A percentile compares a stretch with the other conserved stretches of the same genome.
phyloP scores from a whole-genome alignment of 2,329 filamentous ascomycete genomes.

The Monilinia polystroma region DNA sequence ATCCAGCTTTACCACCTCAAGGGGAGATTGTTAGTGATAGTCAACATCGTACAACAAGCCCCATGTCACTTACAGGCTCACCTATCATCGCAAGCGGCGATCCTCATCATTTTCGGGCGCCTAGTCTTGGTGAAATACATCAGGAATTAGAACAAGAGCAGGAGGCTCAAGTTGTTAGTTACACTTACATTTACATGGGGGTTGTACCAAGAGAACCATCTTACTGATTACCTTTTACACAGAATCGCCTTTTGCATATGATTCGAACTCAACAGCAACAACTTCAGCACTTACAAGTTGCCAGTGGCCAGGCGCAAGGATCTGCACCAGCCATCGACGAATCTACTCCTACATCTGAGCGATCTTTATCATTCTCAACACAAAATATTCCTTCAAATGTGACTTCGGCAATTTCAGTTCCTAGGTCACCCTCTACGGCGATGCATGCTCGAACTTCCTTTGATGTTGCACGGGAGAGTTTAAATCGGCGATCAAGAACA shows the following conservation, averaged over 20 bases:
- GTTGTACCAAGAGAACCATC: not conserved
- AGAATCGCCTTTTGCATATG: slow-evolving; percentile 75
- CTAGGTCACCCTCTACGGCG: slow-evolving; percentile 48
- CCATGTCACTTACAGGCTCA: slow-evolving; percentile 50
- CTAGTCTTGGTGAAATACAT: slow-evolving; percentile 73
- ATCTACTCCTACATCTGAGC: slow-evolving; percentile 47
- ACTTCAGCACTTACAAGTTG: slow-evolving; percentile 58
- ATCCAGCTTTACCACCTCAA: slow-evolving; percentile 64
- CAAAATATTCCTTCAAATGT: slow-evolving; percentile 41
- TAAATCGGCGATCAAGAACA: slow-evolving; percentile 56
- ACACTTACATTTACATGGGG: not conserved
- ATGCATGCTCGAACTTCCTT: slow-evolving; percentile 56
- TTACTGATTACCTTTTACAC: not conserved
- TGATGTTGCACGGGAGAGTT: slow-evolving; percentile 56
- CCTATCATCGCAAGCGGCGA: slow-evolving; percentile 47
- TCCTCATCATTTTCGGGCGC: slow-evolving; percentile 63
- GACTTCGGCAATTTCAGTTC: slow-evolving; percentile 47
- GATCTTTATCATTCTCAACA: slow-evolving; percentile 47
- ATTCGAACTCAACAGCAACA: slow-evolving; percentile 75
- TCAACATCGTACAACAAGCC: slow-evolving; percentile 45
- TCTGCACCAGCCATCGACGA: slow-evolving; percentile 44
- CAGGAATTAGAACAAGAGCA: slow-evolving; percentile 79
- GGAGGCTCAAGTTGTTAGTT: slow-evolving; percentile 69
- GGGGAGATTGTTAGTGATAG: slow-evolving; percentile 64
- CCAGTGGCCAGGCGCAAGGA: slow-evolving; percentile 41